These are phyloP conservation scores for Cryptococcus sp. DNA, from an alignment of 1,284 basidiomycete genomes.

Conservation along the genomic window DNA sequence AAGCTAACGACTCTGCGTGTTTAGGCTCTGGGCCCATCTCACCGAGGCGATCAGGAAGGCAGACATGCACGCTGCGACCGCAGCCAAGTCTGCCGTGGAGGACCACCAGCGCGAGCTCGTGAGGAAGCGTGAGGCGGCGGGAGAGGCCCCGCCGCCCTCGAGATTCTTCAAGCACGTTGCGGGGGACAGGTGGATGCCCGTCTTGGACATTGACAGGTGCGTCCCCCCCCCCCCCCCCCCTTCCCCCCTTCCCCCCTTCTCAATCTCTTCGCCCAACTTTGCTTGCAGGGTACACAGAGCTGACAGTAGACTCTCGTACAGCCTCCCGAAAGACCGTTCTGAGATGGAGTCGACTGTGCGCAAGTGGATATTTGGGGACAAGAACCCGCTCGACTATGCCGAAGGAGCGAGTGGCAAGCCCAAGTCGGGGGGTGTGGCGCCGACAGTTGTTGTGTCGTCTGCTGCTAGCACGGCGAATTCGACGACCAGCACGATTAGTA, in stretches of 20 bases:
- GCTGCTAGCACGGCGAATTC: constrained; percentile 3
- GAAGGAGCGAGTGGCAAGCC: background rate
- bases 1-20: background rate
- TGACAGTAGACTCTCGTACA: constrained; percentile 37
- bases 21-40: constrained; percentile 76
- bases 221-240: constrained; percentile 26
- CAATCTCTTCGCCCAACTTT: constrained; percentile 4
- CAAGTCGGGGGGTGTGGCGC: background rate
- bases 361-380: constrained; percentile 58
- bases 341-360: constrained; percentile 61
- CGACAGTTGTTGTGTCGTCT: constrained; percentile 1
- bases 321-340: constrained; percentile 65
- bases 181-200: constrained; percentile 74
- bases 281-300: background rate
- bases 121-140: constrained; percentile 69
- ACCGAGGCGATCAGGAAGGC: constrained; percentile 81
- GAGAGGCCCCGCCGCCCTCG: constrained; percentile 57
- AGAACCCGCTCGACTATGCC: constrained; percentile 19
- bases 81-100: constrained; percentile 85
- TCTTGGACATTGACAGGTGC: constrained; percentile 60
- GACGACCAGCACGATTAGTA: constrained; percentile 12
- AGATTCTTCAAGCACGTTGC: constrained; percentile 71
- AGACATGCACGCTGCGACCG: constrained; percentile 92
- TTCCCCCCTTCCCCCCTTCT: background rate
- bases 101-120: constrained; percentile 84